Conservation (phyloP, 1,284 basidiomycete species). For the Fomitopsis pinicola region DNA sequence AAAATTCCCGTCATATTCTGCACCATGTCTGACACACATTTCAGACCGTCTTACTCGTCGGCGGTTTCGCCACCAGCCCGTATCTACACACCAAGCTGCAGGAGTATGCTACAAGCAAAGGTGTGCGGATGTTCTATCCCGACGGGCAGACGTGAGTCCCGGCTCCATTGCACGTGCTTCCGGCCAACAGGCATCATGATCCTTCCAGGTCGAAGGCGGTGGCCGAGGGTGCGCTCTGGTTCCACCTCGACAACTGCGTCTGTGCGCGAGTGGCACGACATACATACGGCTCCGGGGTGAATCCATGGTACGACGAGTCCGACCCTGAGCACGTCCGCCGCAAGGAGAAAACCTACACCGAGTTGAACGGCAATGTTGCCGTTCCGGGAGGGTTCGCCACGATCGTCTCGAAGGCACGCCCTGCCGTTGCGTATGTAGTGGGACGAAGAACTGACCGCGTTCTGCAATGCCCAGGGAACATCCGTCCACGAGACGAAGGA, state of each 20-base stretch:
- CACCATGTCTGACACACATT: not conserved
- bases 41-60: not conserved
- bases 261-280: not conserved
- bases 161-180: too few relatives aligned
- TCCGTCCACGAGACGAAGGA: too few relatives aligned
- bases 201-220: not conserved
- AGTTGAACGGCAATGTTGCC: not conserved
- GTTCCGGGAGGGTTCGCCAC: too few relatives aligned
- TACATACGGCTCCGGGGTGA: not conserved
- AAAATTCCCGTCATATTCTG: conserved; percentile 2
- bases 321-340: not conserved
- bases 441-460: too few relatives aligned
- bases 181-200: too few relatives aligned
- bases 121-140: not conserved
- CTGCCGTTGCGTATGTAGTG: too few relatives aligned
- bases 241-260: not conserved
- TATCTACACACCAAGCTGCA: not conserved
- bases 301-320: not conserved
- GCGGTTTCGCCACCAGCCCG: not conserved
- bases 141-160: not conserved
- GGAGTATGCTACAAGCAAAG: not conserved
- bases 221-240: not conserved
- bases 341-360: not conserved
- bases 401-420: too few relatives aligned
- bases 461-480: too few relatives aligned